Conservation (phyloP, 208 protist species). For the Acanthamoeba sp. region DNA sequence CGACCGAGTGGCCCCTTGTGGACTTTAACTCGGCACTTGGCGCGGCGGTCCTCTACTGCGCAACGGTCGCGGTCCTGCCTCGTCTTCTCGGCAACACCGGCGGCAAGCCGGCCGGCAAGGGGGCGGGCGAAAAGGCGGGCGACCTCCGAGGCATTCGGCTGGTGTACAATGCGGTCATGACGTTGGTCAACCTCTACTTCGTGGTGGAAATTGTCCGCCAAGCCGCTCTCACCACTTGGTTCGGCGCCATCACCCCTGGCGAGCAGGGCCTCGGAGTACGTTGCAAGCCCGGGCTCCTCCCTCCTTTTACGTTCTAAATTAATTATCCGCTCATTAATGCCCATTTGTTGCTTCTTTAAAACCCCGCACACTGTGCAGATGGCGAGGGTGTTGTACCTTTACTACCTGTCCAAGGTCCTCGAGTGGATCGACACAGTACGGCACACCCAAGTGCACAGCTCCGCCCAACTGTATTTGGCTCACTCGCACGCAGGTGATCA, state of each 20-base stretch:
- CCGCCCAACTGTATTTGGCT: no score
- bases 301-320: neutral
- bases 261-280: neutral
- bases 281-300: neutral
- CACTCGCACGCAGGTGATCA: neutral
- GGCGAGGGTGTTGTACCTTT: conserved; percentile 17
- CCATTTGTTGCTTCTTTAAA: neutral
- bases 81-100: neutral
- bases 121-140: neutral
- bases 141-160: neutral
- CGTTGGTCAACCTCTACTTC: conserved; percentile 1
- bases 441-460: no score
- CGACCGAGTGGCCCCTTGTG: neutral
- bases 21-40: neutral
- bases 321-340: neutral
- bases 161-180: conserved; percentile 46
- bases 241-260: conserved; percentile 5
- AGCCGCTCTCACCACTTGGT: conserved; percentile 14
- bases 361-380: neutral
- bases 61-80: neutral
- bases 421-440: conserved; percentile 46
- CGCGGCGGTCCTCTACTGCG: neutral
- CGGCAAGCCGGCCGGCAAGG: neutral
- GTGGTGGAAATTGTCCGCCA: neutral
- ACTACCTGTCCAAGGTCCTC: conserved; percentile 21